Evolutionary conservation across 1,139 yeast species (phyloP).

Genomic region (Pneumocystis jirovecii): DNA sequence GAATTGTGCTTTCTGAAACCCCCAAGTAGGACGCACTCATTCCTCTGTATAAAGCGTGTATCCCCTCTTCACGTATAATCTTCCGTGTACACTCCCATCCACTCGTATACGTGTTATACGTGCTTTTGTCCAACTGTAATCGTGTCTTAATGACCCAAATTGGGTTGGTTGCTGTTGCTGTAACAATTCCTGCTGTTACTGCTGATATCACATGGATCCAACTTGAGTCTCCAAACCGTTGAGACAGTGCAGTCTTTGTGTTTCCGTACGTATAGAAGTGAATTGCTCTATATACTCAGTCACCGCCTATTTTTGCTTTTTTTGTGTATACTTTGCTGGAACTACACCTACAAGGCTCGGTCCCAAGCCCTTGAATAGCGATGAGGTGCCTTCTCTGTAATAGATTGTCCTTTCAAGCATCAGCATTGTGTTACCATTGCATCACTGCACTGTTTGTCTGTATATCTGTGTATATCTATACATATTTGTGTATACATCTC

Average conservation of each 20-base stretch:
- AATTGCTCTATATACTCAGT: conserved; percentile 46
- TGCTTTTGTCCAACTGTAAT: conserved; percentile 60
- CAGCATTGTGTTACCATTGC: no score
- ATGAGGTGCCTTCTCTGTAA: no score
- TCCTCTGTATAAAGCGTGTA: conserved; percentile 69
- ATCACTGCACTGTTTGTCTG: no score
- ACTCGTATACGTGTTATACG: conserved; percentile 56
- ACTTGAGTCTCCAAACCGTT: conserved; percentile 80
- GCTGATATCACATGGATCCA: conserved; percentile 82
- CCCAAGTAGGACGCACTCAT: conserved; percentile 89
- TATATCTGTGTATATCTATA: no score
- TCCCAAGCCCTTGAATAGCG: no score
- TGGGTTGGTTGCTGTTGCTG: conserved; percentile 98
- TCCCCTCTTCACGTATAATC: conserved; percentile 62
- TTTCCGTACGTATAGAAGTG: conserved; percentile 94
- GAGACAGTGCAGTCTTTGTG: conserved; percentile 81
- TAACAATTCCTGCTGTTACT: conserved; percentile 84
- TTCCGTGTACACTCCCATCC: conserved; percentile 72
- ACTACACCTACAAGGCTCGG: conserved; percentile 97
- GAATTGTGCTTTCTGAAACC: conserved; percentile 81
- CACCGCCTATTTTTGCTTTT: no score
- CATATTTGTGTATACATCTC: no score
- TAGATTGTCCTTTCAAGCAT: no score
- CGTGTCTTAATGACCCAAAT: conserved; percentile 95
- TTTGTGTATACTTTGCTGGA: conserved; percentile 58